Evolutionary conservation across 2,329 filamentous ascomycete genomes (phyloP).

Genomic region (Fusarium setosum): DNA sequence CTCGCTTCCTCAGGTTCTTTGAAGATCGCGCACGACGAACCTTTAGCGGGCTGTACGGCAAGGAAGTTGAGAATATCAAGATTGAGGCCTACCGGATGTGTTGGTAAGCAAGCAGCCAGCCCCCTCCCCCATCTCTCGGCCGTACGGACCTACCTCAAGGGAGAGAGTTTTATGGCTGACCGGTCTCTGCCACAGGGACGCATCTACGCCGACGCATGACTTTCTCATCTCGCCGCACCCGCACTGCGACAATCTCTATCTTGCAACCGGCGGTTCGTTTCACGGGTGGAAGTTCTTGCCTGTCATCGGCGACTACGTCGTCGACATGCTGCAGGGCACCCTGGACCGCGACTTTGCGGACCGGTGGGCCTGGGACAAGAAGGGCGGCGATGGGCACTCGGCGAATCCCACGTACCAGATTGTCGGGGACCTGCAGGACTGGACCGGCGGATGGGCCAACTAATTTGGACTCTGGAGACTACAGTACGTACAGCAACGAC

Average conservation of each 20-base stretch:
- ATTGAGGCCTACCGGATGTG: constrained; percentile 59
- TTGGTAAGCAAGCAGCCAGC: constrained; percentile 52
- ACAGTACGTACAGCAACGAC: too few relatives aligned
- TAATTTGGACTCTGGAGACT: too few relatives aligned
- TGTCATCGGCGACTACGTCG: constrained; percentile 69
- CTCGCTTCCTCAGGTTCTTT: constrained; percentile 54
- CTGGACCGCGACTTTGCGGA: constrained; percentile 52
- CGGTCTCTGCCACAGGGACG: constrained; percentile 60
- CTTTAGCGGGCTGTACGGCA: constrained; percentile 55
- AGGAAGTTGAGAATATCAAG: constrained; percentile 50
- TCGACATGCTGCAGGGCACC: constrained; percentile 58
- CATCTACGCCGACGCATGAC: constrained; percentile 70
- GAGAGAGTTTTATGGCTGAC: constrained; percentile 21
- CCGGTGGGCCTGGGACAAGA: constrained; percentile 60
- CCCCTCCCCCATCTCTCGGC: not conserved
- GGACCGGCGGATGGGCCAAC: constrained; percentile 46
- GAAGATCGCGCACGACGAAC: constrained; percentile 56
- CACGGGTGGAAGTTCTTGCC: constrained; percentile 75
- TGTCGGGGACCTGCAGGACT: constrained; percentile 54
- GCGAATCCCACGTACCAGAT: constrained; percentile 57
- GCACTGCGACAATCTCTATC: constrained; percentile 62
- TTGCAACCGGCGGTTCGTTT: constrained; percentile 72
- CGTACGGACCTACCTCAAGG: not conserved
- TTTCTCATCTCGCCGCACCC: constrained; percentile 68
- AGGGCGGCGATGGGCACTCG: constrained; percentile 53